Evolutionary conservation across 352 stramenopile species (phyloP), one percentile per base, ranked within the genome.

Genomic region (Elongisporangium prolatum): DNA sequence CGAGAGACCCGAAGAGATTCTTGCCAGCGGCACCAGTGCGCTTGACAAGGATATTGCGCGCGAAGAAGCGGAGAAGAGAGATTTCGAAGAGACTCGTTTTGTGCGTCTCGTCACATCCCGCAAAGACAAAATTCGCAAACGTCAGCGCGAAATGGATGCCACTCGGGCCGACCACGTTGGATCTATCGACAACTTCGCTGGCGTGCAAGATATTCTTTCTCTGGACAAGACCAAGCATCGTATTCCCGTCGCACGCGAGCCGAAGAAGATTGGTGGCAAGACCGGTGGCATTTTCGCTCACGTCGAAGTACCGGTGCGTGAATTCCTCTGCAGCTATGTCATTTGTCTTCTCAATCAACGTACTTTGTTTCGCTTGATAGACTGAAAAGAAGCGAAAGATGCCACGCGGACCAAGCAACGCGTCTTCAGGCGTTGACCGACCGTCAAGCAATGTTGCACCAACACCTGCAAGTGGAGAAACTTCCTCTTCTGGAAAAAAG

Each of bases 91-190:
- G 57, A 88, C 79, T 6, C 84, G 86, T 38, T 95, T 95, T 50
- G 86, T 95, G 52, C 86, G 86, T 59, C 72, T 93, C 38, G 86
- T 95, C 55, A 92, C 82, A 28, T 92, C 82, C 37, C 78, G 84
- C 59, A 95, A 95, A 59, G 86, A 95, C 73, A 95, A 95, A 65
- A 89, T 93, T 40, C 77, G 83, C 64, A 95, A 93, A 62, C 84
- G 84, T 13, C 80, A 91, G 71, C 86, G 86, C 63, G 85, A 95
- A 55, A 77, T 82, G 52, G 83, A 93, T 54, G 77, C 83, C 10
- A 91, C 74, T 48, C 77, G 80, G 24, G 72, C 79, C 44, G 85
- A 91, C 57, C 70, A 88, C 20, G 84, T 95, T 57, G 78, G 72
- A 10, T 84, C 74, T n/a, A 95, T 95, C 67, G 85, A 95, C 68